These are phyloP conservation scores for Ochromonadaceae sp. DNA, from an alignment of 352 stramenopile species.

Conservation along the genomic window DNA sequence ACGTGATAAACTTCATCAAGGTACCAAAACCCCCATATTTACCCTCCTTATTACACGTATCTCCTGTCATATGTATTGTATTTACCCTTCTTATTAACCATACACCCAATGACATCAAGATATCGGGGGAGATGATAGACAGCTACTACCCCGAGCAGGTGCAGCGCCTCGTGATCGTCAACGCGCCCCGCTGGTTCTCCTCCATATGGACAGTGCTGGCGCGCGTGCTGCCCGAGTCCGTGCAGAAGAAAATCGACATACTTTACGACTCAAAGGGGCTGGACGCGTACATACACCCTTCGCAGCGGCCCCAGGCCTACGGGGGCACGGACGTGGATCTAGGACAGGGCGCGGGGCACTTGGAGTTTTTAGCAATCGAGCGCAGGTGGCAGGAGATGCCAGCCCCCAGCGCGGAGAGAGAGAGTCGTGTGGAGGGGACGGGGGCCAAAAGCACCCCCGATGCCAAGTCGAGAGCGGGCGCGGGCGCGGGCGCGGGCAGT, in stretches of 20 bases:
- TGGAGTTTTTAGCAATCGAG: slow-evolving; percentile 13
- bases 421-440: background rate
- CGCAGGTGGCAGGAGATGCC: background rate
- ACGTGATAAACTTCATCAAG: slow-evolving; percentile 13
- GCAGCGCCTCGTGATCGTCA: slow-evolving; percentile 26
- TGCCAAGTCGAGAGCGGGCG: too few species aligned
- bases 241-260: slow-evolving; percentile 23
- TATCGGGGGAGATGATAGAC: slow-evolving; percentile 29
- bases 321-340: slow-evolving; percentile 22
- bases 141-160: slow-evolving; percentile 29
- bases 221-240: slow-evolving; percentile 18
- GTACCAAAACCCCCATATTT: too few species aligned
- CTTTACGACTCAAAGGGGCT: slow-evolving; percentile 4
- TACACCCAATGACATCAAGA: slow-evolving; percentile 23
- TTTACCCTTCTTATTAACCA: background rate
- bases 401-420: background rate
- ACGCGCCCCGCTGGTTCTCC: slow-evolving; percentile 30
- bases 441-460: too few species aligned
- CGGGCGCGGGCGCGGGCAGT: background rate
- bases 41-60: background rate
- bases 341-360: slow-evolving; percentile 27
- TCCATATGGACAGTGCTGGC: slow-evolving; percentile 25
- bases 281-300: slow-evolving; percentile 4
- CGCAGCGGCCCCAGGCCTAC: slow-evolving; percentile 22
- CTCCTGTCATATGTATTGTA: background rate